Base-by-base conservation (phyloP, 441 rosid species). In the Eruca vesicaria region DNA sequence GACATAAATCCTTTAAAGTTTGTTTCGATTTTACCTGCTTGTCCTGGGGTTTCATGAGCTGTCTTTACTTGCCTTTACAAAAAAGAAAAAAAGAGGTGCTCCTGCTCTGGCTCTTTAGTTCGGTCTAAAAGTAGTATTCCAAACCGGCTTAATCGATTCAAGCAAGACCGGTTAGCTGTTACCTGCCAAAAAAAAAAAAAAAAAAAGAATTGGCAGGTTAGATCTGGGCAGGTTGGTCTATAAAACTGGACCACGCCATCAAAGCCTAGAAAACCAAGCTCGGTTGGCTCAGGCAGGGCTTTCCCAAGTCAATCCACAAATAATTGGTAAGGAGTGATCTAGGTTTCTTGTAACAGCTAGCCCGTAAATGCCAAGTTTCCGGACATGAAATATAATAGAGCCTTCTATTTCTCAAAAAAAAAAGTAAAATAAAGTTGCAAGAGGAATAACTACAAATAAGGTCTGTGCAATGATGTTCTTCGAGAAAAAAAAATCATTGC, bases 351-450 rank as follows among this genome's bases (percentile, higher is more conserved):
- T 15, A 55, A 69, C 52, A 63, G 10, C 15, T 57, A 20, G 11
- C 35, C 43, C 20, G 33, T 64, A 41, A 41, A 76, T 2, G 62
- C 33, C 36, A 59, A 66, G n/a, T 20, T 18, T 20, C 35, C 23
- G 8, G n/a, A n/a, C 7, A 52, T 50, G 58, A 66, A 66, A 71
- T 4, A 50, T 71, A 53, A 50, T 10, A 64, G 12, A 71, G 28
- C 6, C 5, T 66, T 38, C 15, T 59, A 29, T 36, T 72, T 9
- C 29, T 66, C 23, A 11, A 59, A 59, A 71, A 36, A 11, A 59
- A 59, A 71, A 36, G 68, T 9, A 72, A 66, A 59, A 28, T 35
- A 60, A 66, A 48, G 36, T 58, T 31, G 71, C 68, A 71, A 26
- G 7, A 38, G n/a, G 48, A 38, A 50, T 18, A n/a, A n/a, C 26